Base-by-base conservation (phyloP, 768 basidiomycete species). In the Dacryopinax primogenitus region DNA sequence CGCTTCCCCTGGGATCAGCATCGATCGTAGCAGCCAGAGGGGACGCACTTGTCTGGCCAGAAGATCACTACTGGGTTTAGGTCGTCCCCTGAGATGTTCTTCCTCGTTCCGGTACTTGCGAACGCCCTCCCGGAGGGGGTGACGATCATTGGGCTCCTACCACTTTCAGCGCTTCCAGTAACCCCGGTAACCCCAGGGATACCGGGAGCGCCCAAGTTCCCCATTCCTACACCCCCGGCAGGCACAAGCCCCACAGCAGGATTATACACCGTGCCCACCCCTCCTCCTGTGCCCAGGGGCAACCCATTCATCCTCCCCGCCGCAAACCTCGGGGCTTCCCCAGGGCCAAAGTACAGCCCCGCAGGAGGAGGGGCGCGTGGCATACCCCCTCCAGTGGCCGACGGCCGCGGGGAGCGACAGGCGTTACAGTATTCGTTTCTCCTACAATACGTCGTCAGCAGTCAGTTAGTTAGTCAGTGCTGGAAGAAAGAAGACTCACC, bases 71-170 rank as follows among this genome's bases (percentile, higher is more conserved):
- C 90, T 2, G 90, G 87, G 32, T 77, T 70, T 62, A 84, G 73
- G 21, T 88, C 87, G 72, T 92, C 88, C 37, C 69, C 77, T 30
- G 88, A 90, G 66, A 92, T 74, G 69, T 92, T 90, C 70, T 86
- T 87, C 6, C 92, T 88, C 68, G 83, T 83, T 11, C 90, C 90
- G 65, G 89, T 88, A 26, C 82, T 73, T 62, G 86, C 84, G 67
- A 92, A 86, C 9, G 86, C 83, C 23, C 86, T 82, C 1, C 90
- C 90, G 12, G 89, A 90, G 2, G 90, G 90, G 0, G 90, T 92
- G 68, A 92, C 82, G 62, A 90, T 78, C 39, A 66, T 64, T 18
- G 65, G 64, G 32, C 63, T 35, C 13, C 63, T 66, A 26, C 86
- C 23, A 21, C 51, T 58, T 15, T 58, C 51, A 3, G 51, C 13